Conservation (phyloP, 2,329 filamentous ascomycete species). For the Colletotrichum liaoningense region DNA sequence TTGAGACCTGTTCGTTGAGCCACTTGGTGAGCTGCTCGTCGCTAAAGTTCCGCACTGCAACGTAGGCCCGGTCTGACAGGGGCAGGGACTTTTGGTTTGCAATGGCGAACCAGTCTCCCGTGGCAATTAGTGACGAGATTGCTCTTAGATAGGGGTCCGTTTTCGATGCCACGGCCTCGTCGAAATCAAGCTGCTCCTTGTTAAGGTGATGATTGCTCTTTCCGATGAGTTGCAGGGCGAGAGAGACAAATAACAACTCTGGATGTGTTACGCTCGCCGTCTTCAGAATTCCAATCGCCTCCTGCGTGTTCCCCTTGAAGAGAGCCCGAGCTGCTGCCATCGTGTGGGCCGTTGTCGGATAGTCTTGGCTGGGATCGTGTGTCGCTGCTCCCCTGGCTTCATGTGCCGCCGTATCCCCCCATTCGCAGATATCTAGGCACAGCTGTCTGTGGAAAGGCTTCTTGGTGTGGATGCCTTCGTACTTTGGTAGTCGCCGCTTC, state of each 20-base stretch:
- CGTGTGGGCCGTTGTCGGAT: slow-evolving; percentile 70
- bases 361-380: slow-evolving; percentile 57
- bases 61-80: slow-evolving; percentile 78
- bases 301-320: slow-evolving; percentile 76
- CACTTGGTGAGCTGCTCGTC: slow-evolving; percentile 74
- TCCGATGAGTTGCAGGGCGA: slow-evolving; percentile 73
- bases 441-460: slow-evolving; percentile 79
- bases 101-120: slow-evolving; percentile 80
- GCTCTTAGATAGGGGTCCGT: slow-evolving; percentile 84
- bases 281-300: slow-evolving; percentile 78
- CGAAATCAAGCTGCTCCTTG: slow-evolving; percentile 67
- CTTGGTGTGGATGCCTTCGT: slow-evolving; percentile 71
- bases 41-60: slow-evolving; percentile 75
- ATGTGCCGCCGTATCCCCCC: slow-evolving; percentile 66
- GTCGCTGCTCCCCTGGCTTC: slow-evolving; percentile 39
- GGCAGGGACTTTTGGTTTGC: slow-evolving; percentile 79
- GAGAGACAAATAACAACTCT: slow-evolving; percentile 75
- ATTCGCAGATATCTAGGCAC: slow-evolving; percentile 80
- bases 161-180: slow-evolving; percentile 69
- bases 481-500: slow-evolving; percentile 70
- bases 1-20: slow-evolving; percentile 73
- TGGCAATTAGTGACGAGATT: slow-evolving; percentile 81
- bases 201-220: slow-evolving; percentile 57
- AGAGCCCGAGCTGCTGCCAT: slow-evolving; percentile 82
- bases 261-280: slow-evolving; percentile 71